phyloP scores from a whole-genome alignment of 352 stramenopile genomes.

The Aphanomyces stellatus region DNA sequence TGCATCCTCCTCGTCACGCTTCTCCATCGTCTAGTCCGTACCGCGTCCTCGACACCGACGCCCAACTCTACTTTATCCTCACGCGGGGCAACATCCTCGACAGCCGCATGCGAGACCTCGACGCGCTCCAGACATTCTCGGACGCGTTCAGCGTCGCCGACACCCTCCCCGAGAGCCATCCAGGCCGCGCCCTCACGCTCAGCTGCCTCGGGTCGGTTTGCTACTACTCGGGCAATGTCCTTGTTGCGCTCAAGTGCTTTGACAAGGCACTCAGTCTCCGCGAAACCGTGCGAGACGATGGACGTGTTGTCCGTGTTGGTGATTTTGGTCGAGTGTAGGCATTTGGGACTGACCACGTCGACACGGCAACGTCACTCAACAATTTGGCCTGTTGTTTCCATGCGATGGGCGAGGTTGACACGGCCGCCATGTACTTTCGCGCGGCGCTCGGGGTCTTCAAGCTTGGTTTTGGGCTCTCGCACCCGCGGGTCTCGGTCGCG shows the following conservation, averaged over 20 bases:
- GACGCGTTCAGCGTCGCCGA: slow-evolving; percentile 12
- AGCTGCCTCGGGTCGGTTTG: slow-evolving; percentile 47
- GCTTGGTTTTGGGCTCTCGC: neutral
- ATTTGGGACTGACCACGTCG: slow-evolving; percentile 36
- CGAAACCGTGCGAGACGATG: slow-evolving; percentile 15
- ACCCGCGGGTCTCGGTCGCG: slow-evolving; percentile 7
- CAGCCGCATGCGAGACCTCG: slow-evolving; percentile 39
- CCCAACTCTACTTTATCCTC: slow-evolving; percentile 43
- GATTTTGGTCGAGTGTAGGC: too few species aligned
- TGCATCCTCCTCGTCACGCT: neutral
- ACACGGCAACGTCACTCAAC: slow-evolving; percentile 65
- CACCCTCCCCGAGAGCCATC: slow-evolving; percentile 29
- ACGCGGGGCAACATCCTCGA: slow-evolving; percentile 46
- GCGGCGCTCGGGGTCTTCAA: neutral
- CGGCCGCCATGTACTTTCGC: slow-evolving; percentile 22
- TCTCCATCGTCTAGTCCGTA: neutral
- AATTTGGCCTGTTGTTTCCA: slow-evolving; percentile 62
- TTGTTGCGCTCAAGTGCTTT: slow-evolving; percentile 43
- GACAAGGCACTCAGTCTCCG: slow-evolving; percentile 39
- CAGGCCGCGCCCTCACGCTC: slow-evolving; percentile 31
- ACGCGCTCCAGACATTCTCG: slow-evolving; percentile 35
- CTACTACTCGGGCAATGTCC: slow-evolving; percentile 44
- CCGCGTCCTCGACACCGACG: slow-evolving; percentile 27
- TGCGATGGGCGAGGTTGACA: slow-evolving; percentile 29
- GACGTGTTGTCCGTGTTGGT: too few species aligned